These are phyloP conservation scores for Leishmania gerbilli DNA, from an alignment of 208 protist genomes.

Conservation along the genomic window DNA sequence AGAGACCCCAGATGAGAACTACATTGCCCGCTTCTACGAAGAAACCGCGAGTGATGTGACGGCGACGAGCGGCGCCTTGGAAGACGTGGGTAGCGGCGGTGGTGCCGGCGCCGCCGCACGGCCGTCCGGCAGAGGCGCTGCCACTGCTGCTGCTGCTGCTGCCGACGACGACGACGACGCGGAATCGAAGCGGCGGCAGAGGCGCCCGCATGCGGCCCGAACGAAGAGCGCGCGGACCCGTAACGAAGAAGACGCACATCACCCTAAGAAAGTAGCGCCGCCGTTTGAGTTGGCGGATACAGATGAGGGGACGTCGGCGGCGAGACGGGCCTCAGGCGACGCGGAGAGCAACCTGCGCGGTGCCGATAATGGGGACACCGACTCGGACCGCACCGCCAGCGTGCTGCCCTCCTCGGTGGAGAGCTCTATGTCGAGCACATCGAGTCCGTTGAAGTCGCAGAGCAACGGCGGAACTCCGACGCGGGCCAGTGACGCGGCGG, in stretches of 20 bases:
- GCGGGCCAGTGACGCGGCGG: not conserved
- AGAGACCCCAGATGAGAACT: conserved; percentile 32
- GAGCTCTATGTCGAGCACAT: conserved; percentile 29
- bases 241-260: conserved; percentile 16
- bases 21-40: conserved; percentile 27
- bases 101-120: not conserved
- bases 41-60: conserved; percentile 22
- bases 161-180: not conserved
- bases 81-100: not conserved
- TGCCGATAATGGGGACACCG: conserved; percentile 14
- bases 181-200: not conserved
- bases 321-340: not conserved
- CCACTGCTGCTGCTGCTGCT: not conserved
- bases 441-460: conserved; percentile 23
- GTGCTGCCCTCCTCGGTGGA: conserved; percentile 33
- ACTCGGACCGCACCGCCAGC: conserved; percentile 55
- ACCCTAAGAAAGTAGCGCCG: not conserved
- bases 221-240: conserved; percentile 20
- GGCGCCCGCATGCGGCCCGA: conserved; percentile 6
- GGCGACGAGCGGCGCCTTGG: conserved; percentile 9
- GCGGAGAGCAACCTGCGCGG: not conserved
- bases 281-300: not conserved
- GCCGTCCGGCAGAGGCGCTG: not conserved
- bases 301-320: not conserved
- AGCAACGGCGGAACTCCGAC: conserved; percentile 9